These are phyloP conservation scores for Candida xyloterini DNA, from an alignment of 805 yeast species.

Conservation along the genomic window DNA sequence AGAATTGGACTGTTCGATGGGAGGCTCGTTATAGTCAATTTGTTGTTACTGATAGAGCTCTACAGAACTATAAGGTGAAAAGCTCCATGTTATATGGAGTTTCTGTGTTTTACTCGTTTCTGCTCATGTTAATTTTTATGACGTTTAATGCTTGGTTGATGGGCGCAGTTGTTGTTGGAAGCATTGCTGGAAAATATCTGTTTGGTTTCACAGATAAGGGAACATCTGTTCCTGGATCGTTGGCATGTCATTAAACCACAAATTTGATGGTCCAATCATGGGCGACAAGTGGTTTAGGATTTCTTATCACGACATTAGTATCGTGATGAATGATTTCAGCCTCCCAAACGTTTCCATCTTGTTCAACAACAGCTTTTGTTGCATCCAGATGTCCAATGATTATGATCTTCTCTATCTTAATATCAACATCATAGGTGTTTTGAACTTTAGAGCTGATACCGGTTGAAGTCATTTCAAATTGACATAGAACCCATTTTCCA, in stretches of 20 bases:
- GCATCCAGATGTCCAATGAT: constrained; percentile 38
- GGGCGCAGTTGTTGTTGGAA: constrained; percentile 42
- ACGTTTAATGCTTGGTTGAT: constrained; percentile 46
- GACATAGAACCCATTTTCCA: constrained; percentile 48
- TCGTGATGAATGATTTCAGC: constrained; percentile 28
- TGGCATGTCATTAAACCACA: constrained; percentile 29
- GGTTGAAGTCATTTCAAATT: constrained; percentile 39
- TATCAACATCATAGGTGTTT: constrained; percentile 29
- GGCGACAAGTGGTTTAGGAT: constrained; percentile 48
- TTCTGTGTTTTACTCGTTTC: constrained; percentile 42
- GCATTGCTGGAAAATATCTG: constrained; percentile 37
- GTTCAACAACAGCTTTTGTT: constrained; percentile 33
- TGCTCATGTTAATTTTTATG: constrained; percentile 48
- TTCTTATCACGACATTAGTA: constrained; percentile 36
- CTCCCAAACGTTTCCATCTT: constrained; percentile 38
- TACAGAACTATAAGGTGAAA: constrained; percentile 24
- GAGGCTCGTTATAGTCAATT: constrained; percentile 19
- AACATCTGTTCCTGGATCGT: constrained; percentile 10
- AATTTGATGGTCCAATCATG: constrained; percentile 41
- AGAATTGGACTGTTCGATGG: constrained; percentile 25
- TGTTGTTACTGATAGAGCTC: constrained; percentile 16
- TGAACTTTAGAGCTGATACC: constrained; percentile 29
- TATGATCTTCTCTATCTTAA: constrained; percentile 54
- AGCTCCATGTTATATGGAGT: constrained; percentile 37
- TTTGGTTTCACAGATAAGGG: constrained; percentile 21